phyloP scores from a whole-genome alignment of 495 filamentous ascomycete genomes.

The Penicillium canescens region DNA sequence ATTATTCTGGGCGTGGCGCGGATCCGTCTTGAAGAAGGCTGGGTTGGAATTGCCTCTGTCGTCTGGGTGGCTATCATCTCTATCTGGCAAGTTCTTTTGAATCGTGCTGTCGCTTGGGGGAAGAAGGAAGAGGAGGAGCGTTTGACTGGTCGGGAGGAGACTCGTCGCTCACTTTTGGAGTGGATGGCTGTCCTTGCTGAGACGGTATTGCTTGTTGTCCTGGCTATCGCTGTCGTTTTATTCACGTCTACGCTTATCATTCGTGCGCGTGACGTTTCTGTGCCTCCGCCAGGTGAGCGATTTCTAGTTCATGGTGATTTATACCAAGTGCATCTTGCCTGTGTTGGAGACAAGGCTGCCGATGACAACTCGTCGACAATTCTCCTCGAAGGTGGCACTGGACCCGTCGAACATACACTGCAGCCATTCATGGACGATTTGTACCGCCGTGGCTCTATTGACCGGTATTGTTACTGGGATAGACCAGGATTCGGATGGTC shows the following conservation, averaged over 20 bases:
- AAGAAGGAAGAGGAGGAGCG: constrained; percentile 91
- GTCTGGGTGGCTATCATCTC: constrained; percentile 71
- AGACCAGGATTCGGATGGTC: constrained; percentile 88
- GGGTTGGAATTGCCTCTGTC: constrained; percentile 83
- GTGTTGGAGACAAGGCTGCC: constrained; percentile 64
- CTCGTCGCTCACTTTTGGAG: constrained; percentile 74
- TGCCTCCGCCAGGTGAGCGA: constrained; percentile 66
- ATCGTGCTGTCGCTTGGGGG: constrained; percentile 82
- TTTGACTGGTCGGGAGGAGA: constrained; percentile 87
- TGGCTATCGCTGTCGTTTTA: constrained; percentile 65
- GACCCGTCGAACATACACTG: constrained; percentile 70
- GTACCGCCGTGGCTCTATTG: constrained; percentile 71
- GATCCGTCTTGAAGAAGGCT: constrained; percentile 80
- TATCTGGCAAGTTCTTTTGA: constrained; percentile 60
- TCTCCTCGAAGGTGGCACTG: constrained; percentile 78
- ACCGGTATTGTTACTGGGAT: constrained; percentile 93
- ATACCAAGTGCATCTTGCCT: constrained; percentile 84
- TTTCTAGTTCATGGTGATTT: constrained; percentile 79
- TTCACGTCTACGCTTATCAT: constrained; percentile 78
- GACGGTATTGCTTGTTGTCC: constrained; percentile 64
- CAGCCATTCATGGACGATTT: constrained; percentile 67
- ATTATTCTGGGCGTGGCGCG: constrained; percentile 72
- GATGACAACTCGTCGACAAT: constrained; percentile 62
- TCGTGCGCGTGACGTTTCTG: constrained; percentile 60
- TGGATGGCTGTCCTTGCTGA: constrained; percentile 83